Conservation (phyloP, 805 yeast genomes). For the Blastobotrys muscicola region DNA sequence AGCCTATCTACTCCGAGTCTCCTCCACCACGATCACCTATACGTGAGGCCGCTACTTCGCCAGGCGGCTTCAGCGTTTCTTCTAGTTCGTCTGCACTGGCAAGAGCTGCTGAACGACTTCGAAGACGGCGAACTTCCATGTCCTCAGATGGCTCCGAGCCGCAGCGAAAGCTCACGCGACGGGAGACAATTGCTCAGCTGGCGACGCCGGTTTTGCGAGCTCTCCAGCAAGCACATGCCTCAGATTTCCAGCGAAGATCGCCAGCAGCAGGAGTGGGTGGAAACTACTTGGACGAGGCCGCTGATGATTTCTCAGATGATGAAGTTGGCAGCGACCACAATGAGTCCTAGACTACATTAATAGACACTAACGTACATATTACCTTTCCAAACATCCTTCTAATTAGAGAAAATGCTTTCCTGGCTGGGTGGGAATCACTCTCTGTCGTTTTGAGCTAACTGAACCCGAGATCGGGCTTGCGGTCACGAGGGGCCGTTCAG, state of each 20-base stretch:
- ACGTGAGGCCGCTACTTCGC: too few species aligned
- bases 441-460: too few species aligned
- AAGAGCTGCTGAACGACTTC: too few species aligned
- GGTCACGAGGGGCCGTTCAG: too few species aligned
- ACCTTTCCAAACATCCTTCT: too few species aligned
- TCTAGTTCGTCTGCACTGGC: too few species aligned
- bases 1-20: too few species aligned
- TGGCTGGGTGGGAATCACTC: too few species aligned
- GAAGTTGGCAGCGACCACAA: conserved; percentile 1
- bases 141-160: not conserved
- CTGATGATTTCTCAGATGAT: conserved; percentile 14
- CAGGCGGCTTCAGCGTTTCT: too few species aligned
- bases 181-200: conserved; percentile 11
- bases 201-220: conserved; percentile 22
- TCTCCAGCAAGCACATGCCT: conserved; percentile 20
- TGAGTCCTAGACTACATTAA: not conserved
- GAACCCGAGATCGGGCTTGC: too few species aligned
- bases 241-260: conserved; percentile 22
- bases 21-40: too few species aligned
- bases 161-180: conserved; percentile 2
- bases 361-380: not conserved
- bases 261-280: conserved; percentile 17
- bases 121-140: not conserved
- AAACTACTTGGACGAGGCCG: conserved; percentile 27
- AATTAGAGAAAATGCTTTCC: too few species aligned